Evolutionary conservation across 345 rosid species (phyloP), one percentile per base, ranked within the genome.

Genomic region (Lepidium aucheri): DNA sequence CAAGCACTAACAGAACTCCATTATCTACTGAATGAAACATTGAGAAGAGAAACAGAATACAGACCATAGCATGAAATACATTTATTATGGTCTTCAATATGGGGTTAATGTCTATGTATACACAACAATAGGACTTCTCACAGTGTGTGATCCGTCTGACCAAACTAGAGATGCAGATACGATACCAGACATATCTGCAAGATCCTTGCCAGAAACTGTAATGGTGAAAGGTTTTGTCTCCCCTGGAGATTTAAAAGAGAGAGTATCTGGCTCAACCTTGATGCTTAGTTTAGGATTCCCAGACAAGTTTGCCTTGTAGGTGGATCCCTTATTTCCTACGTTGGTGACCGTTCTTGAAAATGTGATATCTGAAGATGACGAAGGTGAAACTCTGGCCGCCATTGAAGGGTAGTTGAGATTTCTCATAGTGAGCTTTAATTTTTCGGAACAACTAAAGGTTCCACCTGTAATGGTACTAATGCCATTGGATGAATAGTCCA

Each of bases 361-460:
- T 13, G 47, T 52, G 50, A 76, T 7, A 9, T 46, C 50, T 22
- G 77, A 72, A 11, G 73, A 8, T 26, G 54, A 51, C 0, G 65
- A 22, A 7, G 30, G 2, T 18, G 24, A 6, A 39, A 80, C 38
- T 35, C 47, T 43, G 53, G 77, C 72, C 1, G 77, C 0, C 73
- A 80, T 65, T 30, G 83, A 72, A 43, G 83, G 85, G 53, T 77
- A 77, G 62, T 79, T 81, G 42, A 77, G 51, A 71, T 79, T 73
- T 53, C 60, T 64, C 32, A 68, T 41, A 2, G 15, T 45, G 4
- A 15, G 2, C 53, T 69, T 70, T 2, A 61, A 22, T 2, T 51
- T 22, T 36, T 60, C 17, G 20, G 79, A 39, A 42, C 81, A 80
- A 38, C 64, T 78, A 53, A 67, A 73, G 15, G 53, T 49, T 7